Evolutionary conservation across 495 filamentous ascomycete genomes (phyloP), one percentile per base, ranked within the genome.

Genomic region (Podospora anserina): DNA sequence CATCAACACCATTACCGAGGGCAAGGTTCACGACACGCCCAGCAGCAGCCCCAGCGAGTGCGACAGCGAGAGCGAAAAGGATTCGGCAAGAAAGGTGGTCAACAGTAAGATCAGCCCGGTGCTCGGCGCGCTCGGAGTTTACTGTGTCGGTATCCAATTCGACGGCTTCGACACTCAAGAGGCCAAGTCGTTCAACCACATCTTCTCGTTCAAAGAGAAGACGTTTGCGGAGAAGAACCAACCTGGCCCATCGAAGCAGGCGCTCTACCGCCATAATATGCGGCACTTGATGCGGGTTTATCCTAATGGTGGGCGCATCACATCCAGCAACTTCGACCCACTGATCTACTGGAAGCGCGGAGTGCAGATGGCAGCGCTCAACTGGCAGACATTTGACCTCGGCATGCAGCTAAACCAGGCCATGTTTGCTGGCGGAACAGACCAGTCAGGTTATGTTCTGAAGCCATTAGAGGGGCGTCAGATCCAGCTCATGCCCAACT

Each of bases 371-470:
- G 92, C 88, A 3, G 95, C 95, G 1, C 83, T 97, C 69, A 99
- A 99, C 78, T 99, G 95, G 95, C 95, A 99, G 78, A 99, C 94
- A 0, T 97, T 95, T 72, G 95, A 98, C 72, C 84, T 93, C 32
- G 91, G 92, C 18, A 93, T 96, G 88, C 93, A 98, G 76, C 82
- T 97, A 76, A 98, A 98, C 72, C 91, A 94, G 65, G 95, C 95
- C 69, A 99, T 99, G 95, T 99, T 98, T 78, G 90, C 92, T n/a
- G 90, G 92, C 63, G 93, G 93, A 32, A 88, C 87, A 23, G 95
- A 97, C 78, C 87, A 88, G 63, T 90, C 90, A 9, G 95, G 95
- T 23, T 99, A 97, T 71, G 92, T 98, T 26, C 86, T 98, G 54
- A 99, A 99, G 78, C 95, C 95, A 5, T 85, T 90, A 61, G 91